These are phyloP conservation scores for Fusarium graminum DNA, from an alignment of 2,329 filamentous ascomycete genomes.

Conservation along the genomic window DNA sequence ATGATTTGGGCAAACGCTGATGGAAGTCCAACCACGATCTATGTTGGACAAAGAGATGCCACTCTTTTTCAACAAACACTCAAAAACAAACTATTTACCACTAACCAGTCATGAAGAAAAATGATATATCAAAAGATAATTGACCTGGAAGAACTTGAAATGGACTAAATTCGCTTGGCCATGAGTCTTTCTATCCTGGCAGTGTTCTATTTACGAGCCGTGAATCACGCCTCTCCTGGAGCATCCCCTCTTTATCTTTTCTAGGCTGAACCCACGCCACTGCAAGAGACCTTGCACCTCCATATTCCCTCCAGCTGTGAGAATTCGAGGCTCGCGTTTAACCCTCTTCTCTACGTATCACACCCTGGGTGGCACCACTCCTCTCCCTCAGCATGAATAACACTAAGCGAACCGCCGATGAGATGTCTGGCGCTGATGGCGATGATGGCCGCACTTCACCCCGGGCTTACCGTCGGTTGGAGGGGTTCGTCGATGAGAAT, in stretches of 20 bases:
- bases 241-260: not conserved
- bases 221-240: slow-evolving; percentile 3
- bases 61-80: not conserved
- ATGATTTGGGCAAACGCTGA: not conserved
- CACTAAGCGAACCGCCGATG: not conserved
- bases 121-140: not conserved
- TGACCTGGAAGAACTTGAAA: not conserved
- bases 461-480: not conserved
- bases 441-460: not conserved
- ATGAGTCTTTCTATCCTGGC: not conserved
- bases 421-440: not conserved
- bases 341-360: not conserved
- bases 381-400: slow-evolving; percentile 6
- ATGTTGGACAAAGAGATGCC: not conserved
- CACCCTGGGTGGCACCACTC: not conserved
- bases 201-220: not conserved
- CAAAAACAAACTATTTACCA: too few species aligned
- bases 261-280: not conserved
- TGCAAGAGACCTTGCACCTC: not conserved
- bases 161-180: not conserved
- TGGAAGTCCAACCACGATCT: not conserved
- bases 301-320: too few species aligned
- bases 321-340: not conserved
- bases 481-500: not conserved
- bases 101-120: too few species aligned